Evolutionary conservation across 129 eudicot species (phyloP).

Genomic region (Pseudognaphalium luteoalbum): DNA sequence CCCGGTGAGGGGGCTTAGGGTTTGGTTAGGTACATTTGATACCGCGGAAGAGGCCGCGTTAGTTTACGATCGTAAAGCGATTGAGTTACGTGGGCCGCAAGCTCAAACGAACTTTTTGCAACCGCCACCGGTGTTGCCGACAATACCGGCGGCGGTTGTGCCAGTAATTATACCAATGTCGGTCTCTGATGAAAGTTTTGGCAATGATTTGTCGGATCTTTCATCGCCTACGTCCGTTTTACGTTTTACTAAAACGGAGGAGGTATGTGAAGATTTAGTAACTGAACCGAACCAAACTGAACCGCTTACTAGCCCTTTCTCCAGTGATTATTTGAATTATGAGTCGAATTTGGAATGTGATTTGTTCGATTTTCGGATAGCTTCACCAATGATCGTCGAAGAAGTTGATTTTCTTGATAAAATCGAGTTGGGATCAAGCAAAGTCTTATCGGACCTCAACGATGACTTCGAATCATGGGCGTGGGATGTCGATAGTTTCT

Average conservation of each 20-base stretch:
- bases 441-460: constrained; percentile 21
- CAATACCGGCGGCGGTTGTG: background rate
- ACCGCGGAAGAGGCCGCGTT: constrained; percentile 80
- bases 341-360: constrained; percentile 36
- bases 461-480: constrained; percentile 44
- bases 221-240: constrained; percentile 71
- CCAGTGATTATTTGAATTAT: constrained; percentile 27
- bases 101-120: constrained; percentile 51
- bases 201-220: constrained; percentile 26
- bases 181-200: constrained; percentile 27
- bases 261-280: background rate
- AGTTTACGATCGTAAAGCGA: constrained; percentile 63
- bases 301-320: background rate
- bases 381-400: constrained; percentile 38
- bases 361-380: constrained; percentile 39
- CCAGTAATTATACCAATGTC: constrained; percentile 16
- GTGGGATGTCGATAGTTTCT: constrained; percentile 49
- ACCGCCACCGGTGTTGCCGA: background rate
- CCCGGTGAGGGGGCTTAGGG: constrained; percentile 38
- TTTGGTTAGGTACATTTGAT: constrained; percentile 69
- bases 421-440: background rate
- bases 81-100: constrained; percentile 52
- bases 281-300: constrained; percentile 5
- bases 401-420: constrained; percentile 22
- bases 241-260: constrained; percentile 20